Percentiles rank a stretch among this genome's conserved stretches.
These are phyloP conservation scores for Geranium brycei DNA, from an alignment of 345 rosid species.

Conservation along the genomic window DNA sequence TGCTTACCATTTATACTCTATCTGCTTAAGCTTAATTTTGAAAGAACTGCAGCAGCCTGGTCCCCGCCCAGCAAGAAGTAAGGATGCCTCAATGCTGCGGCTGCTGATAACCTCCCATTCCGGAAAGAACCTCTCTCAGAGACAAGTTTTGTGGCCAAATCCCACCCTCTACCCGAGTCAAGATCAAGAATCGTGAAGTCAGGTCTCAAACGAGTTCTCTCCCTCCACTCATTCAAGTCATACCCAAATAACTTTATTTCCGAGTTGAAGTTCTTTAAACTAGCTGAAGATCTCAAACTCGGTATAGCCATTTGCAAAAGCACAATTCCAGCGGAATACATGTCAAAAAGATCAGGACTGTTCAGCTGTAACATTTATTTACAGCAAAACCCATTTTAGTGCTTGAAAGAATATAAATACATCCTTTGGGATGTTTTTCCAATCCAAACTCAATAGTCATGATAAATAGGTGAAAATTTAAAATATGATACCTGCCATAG, in stretches of 20 bases:
- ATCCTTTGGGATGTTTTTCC: too few species aligned
- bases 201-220: conserved; percentile 52
- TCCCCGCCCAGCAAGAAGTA: conserved; percentile 84
- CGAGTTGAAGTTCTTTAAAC: conserved; percentile 66
- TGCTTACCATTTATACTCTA: conserved; percentile 6
- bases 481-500: conserved; percentile 60
- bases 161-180: conserved; percentile 96
- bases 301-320: conserved; percentile 95
- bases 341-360: conserved; percentile 91
- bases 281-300: conserved; percentile 44
- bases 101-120: conserved; percentile 83
- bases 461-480: neutral
- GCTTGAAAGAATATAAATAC: conserved; percentile 1
- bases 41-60: conserved; percentile 85
- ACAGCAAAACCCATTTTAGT: conserved; percentile 11
- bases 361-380: conserved; percentile 44
- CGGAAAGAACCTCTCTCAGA: conserved; percentile 68
- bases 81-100: conserved; percentile 86
- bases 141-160: conserved; percentile 67
- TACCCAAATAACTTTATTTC: conserved; percentile 48
- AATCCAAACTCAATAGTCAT: too few species aligned
- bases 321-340: conserved; percentile 80
- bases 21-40: conserved; percentile 58
- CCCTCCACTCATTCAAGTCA: conserved; percentile 69
- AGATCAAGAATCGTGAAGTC: conserved; percentile 72